phyloP scores from a whole-genome alignment of 2,329 filamentous ascomycete genomes.

The Tricladium varicosporioides region DNA sequence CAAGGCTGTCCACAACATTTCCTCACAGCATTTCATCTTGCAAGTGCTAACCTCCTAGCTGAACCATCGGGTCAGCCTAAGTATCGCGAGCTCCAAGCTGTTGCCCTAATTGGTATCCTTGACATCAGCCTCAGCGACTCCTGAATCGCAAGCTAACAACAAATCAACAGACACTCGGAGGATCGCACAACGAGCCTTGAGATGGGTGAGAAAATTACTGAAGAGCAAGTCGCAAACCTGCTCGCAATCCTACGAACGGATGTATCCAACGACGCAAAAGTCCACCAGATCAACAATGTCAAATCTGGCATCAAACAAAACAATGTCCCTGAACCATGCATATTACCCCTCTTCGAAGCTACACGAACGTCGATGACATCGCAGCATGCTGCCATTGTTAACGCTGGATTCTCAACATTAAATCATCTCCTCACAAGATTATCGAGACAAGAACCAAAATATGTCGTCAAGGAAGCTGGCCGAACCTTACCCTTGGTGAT shows the following conservation, averaged over 20 bases:
- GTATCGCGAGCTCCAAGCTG: too few species aligned
- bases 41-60: background rate
- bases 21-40: background rate
- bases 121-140: too few species aligned
- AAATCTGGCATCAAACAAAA: conserved; percentile 92
- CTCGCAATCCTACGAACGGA: conserved; percentile 56
- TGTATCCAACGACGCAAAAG: conserved; percentile 66
- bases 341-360: conserved; percentile 77
- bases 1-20: background rate
- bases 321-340: conserved; percentile 74
- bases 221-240: conserved; percentile 57
- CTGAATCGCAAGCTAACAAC: conserved; percentile 13
- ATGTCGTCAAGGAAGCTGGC: conserved; percentile 66
- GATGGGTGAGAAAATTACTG: conserved; percentile 58
- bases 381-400: conserved; percentile 73
- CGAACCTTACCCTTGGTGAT: conserved; percentile 72
- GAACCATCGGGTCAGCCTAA: too few species aligned
- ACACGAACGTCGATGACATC: conserved; percentile 73
- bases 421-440: conserved; percentile 85
- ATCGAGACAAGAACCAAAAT: conserved; percentile 77
- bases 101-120: too few species aligned
- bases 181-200: conserved; percentile 13
- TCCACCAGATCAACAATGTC: conserved; percentile 67
- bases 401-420: conserved; percentile 82
- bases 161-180: conserved; percentile 18